These are phyloP conservation scores for Phytophthora gonapodyides DNA, from an alignment of 352 stramenopile genomes.

Conservation along the genomic window DNA sequence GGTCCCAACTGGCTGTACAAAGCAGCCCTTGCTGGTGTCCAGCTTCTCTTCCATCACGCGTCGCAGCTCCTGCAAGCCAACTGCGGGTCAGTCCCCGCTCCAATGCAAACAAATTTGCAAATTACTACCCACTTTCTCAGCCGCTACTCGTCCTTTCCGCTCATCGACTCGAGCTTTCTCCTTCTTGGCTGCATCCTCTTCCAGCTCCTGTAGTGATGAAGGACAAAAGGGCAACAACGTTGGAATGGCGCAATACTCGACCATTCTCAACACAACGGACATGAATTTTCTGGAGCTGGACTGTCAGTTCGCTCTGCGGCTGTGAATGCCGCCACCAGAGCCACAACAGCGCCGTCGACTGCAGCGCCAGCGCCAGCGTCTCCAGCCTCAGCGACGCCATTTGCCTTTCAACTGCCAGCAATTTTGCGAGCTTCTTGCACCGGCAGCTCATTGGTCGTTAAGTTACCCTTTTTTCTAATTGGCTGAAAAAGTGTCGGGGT, in stretches of 20 bases:
- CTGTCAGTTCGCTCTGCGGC: background rate
- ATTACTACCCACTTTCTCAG: conserved; percentile 54
- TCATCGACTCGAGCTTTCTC: conserved; percentile 65
- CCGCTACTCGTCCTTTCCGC: conserved; percentile 60
- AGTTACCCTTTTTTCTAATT: conserved; percentile 9
- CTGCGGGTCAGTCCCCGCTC: background rate
- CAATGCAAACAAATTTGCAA: background rate
- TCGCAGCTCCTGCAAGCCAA: conserved; percentile 58
- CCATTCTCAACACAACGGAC: conserved; percentile 9
- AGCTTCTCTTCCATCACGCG: conserved; percentile 77
- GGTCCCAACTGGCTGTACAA: conserved; percentile 76
- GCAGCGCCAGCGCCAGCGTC: conserved; percentile 36
- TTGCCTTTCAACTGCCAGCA: conserved; percentile 13
- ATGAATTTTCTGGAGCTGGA: conserved; percentile 17
- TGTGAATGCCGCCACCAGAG: conserved; percentile 29
- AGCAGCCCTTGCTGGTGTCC: conserved; percentile 74
- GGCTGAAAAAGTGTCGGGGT: too few species aligned
- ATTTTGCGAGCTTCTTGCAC: conserved; percentile 23
- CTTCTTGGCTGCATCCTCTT: conserved; percentile 48
- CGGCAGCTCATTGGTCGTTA: conserved; percentile 22
- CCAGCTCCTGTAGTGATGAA: conserved; percentile 29
- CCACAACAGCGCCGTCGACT: conserved; percentile 36
- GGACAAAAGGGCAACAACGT: conserved; percentile 13
- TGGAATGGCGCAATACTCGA: background rate
- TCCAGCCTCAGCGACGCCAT: conserved; percentile 34